Conservation (phyloP, 441 rosid genomes). For the Gossypium davidsonii region DNA sequence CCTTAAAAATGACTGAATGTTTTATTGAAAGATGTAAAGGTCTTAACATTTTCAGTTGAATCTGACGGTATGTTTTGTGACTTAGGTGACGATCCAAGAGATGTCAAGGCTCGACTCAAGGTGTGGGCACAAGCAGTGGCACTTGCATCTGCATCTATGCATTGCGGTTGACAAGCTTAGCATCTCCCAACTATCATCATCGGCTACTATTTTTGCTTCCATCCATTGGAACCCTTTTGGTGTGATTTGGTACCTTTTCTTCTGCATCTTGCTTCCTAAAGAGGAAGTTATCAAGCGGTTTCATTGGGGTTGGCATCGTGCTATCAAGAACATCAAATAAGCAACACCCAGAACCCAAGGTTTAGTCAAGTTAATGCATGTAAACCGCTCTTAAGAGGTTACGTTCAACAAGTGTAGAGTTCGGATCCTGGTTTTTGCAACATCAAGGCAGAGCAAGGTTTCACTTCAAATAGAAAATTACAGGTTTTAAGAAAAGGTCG, state of each 20-base stretch:
- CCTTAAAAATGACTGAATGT: not conserved
- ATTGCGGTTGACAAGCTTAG: constrained; percentile 21
- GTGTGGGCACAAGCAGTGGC: constrained; percentile 98
- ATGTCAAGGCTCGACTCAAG: constrained; percentile 87
- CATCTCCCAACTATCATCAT: not conserved
- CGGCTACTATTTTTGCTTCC: not conserved
- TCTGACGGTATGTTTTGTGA: not conserved
- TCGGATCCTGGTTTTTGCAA: too few relatives aligned
- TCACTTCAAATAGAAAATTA: not conserved
- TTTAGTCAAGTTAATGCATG: too few relatives aligned
- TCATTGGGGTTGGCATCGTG: not conserved
- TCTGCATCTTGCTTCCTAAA: constrained; percentile 11
- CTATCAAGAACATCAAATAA: too few relatives aligned
- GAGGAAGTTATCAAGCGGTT: not conserved
- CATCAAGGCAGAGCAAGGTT: too few relatives aligned
- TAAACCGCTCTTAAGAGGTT: too few relatives aligned
- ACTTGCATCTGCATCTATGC: constrained; percentile 52
- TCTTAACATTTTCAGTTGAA: not conserved
- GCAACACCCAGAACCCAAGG: too few relatives aligned
- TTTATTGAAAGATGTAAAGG: not conserved
- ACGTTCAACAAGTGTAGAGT: too few relatives aligned
- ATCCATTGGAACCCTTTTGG: not conserved
- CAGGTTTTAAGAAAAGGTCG: not conserved
- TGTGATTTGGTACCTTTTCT: not conserved
- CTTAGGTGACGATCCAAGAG: constrained; percentile 85